A percentile compares a stretch with the other conserved stretches of the same genome.
Conservation (phyloP, 345 rosid genomes). For the Brassica cretica region DNA sequence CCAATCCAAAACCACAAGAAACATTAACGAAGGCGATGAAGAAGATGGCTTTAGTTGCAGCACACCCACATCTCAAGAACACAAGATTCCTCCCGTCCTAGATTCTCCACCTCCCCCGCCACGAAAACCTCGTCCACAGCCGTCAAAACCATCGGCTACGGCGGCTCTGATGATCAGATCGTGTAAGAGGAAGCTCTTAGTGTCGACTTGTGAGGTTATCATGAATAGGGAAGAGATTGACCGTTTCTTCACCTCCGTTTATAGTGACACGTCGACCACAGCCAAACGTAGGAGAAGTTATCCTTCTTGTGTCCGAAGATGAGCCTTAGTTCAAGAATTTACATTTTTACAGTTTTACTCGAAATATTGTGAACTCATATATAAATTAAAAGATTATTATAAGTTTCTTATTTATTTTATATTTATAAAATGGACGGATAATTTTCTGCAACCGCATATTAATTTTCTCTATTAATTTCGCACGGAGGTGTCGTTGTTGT, state of each 20-base stretch:
- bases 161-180: conserved; percentile 36
- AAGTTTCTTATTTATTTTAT: not conserved
- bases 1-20: conserved; percentile 20
- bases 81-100: conserved; percentile 31
- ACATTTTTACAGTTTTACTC: conserved; percentile 33
- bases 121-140: conserved; percentile 29
- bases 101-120: conserved; percentile 42
- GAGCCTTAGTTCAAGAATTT: conserved; percentile 20
- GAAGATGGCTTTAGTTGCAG: conserved; percentile 14
- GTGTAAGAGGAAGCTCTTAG: conserved; percentile 40
- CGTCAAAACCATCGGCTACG: conserved; percentile 31
- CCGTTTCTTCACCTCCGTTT: conserved; percentile 34
- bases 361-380: conserved; percentile 12
- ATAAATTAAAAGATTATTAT: not conserved
- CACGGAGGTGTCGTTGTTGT: conserved; percentile 38
- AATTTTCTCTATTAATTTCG: not conserved
- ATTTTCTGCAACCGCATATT: conserved; percentile 33
- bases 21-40: not conserved
- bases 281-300: conserved; percentile 27
- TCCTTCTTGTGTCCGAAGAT: conserved; percentile 21
- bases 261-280: conserved; percentile 22
- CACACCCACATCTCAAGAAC: conserved; percentile 40
- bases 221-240: conserved; percentile 40
- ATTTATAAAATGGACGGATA: conserved; percentile 1
- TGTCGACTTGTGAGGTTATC: conserved; percentile 38